Conservation (phyloP, 2,329 filamentous ascomycete species). For the Fusarium pininemorale region DNA sequence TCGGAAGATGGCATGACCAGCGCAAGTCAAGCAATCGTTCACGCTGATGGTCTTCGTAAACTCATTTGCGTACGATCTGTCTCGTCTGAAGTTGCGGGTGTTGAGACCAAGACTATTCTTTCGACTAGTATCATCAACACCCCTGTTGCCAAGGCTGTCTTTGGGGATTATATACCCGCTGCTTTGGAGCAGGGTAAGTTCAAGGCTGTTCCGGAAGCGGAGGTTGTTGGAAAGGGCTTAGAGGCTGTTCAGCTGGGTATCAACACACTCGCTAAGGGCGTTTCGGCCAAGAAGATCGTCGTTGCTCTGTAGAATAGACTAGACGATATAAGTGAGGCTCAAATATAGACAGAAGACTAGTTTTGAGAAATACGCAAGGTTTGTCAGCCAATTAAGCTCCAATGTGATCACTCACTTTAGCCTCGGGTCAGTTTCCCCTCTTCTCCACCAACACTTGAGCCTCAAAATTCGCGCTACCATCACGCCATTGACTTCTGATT, state of each 20-base stretch:
- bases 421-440: slow-evolving; percentile 24
- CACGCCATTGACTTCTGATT: not conserved
- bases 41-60: slow-evolving; percentile 17
- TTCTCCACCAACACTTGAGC: slow-evolving; percentile 1
- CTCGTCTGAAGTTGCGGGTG: not conserved
- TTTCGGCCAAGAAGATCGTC: slow-evolving; percentile 30
- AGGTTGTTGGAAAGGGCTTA: slow-evolving; percentile 21
- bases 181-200: slow-evolving; percentile 19
- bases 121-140: slow-evolving; percentile 15
- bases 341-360: not conserved
- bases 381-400: not conserved
- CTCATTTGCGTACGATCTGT: slow-evolving; percentile 14
- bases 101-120: slow-evolving; percentile 6
- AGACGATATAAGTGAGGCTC: not conserved
- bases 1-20: slow-evolving; percentile 4
- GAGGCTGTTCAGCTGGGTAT: slow-evolving; percentile 15
- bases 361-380: not conserved
- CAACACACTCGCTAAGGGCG: slow-evolving; percentile 11
- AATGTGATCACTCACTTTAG: not conserved
- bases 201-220: slow-evolving; percentile 14
- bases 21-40: not conserved
- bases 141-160: slow-evolving; percentile 21
- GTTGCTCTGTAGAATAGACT: not conserved
- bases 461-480: not conserved
- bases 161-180: slow-evolving; percentile 17